Conservation (phyloP, 2,329 filamentous ascomycete species). For the Zarea fungicola region DNA sequence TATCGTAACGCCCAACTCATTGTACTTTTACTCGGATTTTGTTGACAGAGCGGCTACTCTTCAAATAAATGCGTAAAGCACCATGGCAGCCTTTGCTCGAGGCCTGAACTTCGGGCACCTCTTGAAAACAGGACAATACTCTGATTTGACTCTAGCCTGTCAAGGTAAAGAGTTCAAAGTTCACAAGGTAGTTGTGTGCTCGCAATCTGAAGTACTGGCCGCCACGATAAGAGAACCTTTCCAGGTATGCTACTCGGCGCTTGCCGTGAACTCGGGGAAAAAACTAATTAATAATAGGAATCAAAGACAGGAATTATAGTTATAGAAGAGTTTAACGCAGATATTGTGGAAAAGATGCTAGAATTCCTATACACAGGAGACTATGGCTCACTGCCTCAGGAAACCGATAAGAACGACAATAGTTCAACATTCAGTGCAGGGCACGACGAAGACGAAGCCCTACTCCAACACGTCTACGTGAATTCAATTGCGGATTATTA, state of each 20-base stretch:
- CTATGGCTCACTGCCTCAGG: constrained; percentile 11
- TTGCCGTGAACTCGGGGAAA: neutral
- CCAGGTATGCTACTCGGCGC: constrained; percentile 14
- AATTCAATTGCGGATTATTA: constrained; percentile 21
- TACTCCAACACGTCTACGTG: constrained; percentile 17
- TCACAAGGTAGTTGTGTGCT: constrained; percentile 19
- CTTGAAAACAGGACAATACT: constrained; percentile 16
- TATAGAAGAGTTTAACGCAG: constrained; percentile 15
- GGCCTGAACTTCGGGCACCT: neutral
- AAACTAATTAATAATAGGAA: constrained; percentile 14
- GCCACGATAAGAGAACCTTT: constrained; percentile 14
- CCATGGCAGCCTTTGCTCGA: neutral
- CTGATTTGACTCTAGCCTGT: constrained; percentile 19
- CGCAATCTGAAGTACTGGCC: constrained; percentile 17
- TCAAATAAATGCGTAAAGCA: no score
- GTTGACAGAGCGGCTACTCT: no score
- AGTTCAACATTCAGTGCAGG: no score
- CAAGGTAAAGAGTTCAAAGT: constrained; percentile 17
- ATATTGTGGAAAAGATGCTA: constrained; percentile 18
- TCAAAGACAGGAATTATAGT: constrained; percentile 13
- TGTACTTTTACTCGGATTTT: no score
- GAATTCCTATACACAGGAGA: constrained; percentile 20
- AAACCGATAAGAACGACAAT: neutral
- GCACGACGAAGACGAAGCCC: constrained; percentile 4
- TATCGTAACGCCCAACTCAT: no score